Evolutionary conservation across 306 rosid species (phyloP).

Genomic region (Cicer judaicum): DNA sequence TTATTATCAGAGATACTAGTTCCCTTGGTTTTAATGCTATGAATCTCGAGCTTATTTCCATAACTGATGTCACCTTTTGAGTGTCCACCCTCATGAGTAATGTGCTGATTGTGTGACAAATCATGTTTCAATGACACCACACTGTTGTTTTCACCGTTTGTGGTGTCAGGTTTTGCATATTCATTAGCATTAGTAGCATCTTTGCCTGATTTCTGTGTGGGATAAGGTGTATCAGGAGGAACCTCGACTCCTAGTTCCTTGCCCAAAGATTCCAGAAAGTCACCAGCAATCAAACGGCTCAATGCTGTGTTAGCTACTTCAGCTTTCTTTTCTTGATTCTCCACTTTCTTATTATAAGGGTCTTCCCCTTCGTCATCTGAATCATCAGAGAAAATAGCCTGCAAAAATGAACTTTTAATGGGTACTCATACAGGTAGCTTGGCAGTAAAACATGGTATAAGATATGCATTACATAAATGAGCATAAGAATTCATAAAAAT

Average conservation of each 20-base stretch:
- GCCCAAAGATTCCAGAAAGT: conserved; percentile 95
- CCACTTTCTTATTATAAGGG: conserved; percentile 54
- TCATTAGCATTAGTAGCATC: conserved; percentile 46
- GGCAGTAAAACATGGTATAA: conserved; percentile 35
- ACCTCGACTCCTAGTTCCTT: conserved; percentile 94
- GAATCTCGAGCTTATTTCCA: conserved; percentile 52
- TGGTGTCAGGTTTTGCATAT: conserved; percentile 41
- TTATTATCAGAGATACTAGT: conserved; percentile 45
- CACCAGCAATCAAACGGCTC: conserved; percentile 91
- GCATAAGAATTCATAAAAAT: conserved; percentile 17
- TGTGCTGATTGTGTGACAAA: conserved; percentile 43
- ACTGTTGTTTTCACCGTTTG: conserved; percentile 44
- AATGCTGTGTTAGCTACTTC: conserved; percentile 86
- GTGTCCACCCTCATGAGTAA: conserved; percentile 45
- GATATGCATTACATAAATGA: conserved; percentile 32
- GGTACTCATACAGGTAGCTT: neutral
- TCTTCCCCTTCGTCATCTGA: conserved; percentile 76
- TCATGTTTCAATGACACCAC: conserved; percentile 40
- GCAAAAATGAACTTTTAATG: conserved; percentile 42
- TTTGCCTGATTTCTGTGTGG: conserved; percentile 52
- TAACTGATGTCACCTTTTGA: conserved; percentile 45
- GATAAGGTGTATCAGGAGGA: conserved; percentile 74
- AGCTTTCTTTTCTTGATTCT: conserved; percentile 77
- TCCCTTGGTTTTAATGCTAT: conserved; percentile 46
- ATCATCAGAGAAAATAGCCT: conserved; percentile 99